These are phyloP conservation scores for Phyllosticta ampelicida DNA, from an alignment of 2,329 filamentous ascomycete genomes.

Conservation along the genomic window DNA sequence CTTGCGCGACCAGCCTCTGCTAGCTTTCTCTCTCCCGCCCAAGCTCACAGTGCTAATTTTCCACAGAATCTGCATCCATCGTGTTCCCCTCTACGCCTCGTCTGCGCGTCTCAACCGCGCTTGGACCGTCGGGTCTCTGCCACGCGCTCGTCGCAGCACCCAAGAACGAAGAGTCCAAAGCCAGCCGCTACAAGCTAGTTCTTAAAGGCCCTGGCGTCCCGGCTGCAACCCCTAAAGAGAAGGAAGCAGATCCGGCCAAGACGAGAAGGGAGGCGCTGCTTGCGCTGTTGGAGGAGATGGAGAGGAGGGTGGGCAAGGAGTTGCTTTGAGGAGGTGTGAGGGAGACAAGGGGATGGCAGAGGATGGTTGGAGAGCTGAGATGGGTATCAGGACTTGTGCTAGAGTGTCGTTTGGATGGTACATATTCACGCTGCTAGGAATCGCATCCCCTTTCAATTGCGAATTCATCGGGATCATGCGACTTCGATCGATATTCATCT, in stretches of 20 bases:
- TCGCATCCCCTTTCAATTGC: background rate
- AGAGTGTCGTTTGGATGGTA: too few species aligned
- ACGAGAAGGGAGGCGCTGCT: slow-evolving; percentile 5
- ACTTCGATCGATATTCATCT: too few species aligned
- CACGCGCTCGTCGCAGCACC: slow-evolving; percentile 7
- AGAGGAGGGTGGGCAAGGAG: slow-evolving; percentile 8
- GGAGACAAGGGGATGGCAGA: background rate
- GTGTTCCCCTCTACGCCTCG: slow-evolving; percentile 3
- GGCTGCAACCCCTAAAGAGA: background rate
- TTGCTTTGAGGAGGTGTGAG: background rate
- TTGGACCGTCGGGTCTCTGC: slow-evolving; percentile 4
- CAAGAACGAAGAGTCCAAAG: slow-evolving; percentile 8
- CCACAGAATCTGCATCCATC: slow-evolving; percentile 8
- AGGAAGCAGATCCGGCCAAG: background rate
- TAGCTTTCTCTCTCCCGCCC: too few species aligned
- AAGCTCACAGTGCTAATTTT: too few species aligned
- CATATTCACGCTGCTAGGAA: background rate
- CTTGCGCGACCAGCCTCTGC: too few species aligned
- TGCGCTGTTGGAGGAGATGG: slow-evolving; percentile 8
- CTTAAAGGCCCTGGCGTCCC: slow-evolving; percentile 5
- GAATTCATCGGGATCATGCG: background rate
- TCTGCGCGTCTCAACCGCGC: slow-evolving; percentile 5
- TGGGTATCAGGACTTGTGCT: background rate
- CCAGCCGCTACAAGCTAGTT: slow-evolving; percentile 6
- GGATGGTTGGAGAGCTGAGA: background rate